Evolutionary conservation across 2,329 filamentous ascomycete genomes (phyloP), one percentile per base, ranked within the genome.

Genomic region (Diaporthe caulivora): DNA sequence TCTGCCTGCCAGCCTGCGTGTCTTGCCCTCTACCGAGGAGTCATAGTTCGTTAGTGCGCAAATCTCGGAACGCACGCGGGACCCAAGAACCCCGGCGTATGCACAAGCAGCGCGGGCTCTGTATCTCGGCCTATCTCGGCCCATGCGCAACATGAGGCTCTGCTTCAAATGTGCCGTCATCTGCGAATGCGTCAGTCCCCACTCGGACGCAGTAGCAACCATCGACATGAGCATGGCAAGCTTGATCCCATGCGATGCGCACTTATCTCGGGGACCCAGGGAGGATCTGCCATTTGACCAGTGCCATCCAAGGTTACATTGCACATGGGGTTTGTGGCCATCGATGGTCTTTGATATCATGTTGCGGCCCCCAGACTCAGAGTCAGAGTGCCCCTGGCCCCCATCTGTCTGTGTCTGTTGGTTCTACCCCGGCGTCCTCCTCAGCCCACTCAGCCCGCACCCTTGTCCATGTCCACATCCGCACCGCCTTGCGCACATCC

Each of bases 381-480:
- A 60, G 54, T 24, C 54, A n/a, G 58, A 62, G 44, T 26, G 60
- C 29, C 60, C 60, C 60, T 51, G 62, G 62, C 62, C 62, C 62
- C 62, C 62, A 51, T 51, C 29, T 51, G 42, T 24, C 42, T 49
- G 44, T 65, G 44, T 65, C 62, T 65, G 62, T 65, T 65, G 62
- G 62, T 65, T 65, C 29, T 65, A 65, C 62, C 62, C 62, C 44
- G 62, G 62, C 62, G 62, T 47, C 62, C 62, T 65, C 62, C 62
- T 65, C 62, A 65, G 62, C 62, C 62, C 62, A 65, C 62, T 40
- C 62, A 51, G 62, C 62, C 62, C 60, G 47, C 42, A 51, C 44
- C 67, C 67, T n/a, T 58, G 67, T 70, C 67, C 67, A 40, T 70
- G 51, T 58, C 67, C 62, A 65, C 60, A 65, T 51, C 60, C 60